Conservation (phyloP, 768 basidiomycete genomes). For the Amanita phalloides region DNA sequence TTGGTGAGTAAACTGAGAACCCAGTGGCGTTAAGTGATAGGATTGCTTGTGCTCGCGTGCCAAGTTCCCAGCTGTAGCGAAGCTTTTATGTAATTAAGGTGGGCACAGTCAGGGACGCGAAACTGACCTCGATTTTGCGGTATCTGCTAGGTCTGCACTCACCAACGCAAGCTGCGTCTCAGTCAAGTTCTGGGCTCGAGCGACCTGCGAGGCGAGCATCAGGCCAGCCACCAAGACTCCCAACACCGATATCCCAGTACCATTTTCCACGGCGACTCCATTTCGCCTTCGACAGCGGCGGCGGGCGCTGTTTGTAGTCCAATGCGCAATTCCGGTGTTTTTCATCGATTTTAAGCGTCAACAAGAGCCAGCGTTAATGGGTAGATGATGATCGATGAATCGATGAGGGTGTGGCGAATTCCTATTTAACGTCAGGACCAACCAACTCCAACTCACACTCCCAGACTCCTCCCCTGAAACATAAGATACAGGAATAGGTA, state of each 20-base stretch:
- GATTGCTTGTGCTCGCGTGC: constrained; percentile 41
- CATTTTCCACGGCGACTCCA: neutral
- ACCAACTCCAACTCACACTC: no score
- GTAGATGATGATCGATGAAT: no score
- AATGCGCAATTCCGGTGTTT: no score
- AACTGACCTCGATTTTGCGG: constrained; percentile 1
- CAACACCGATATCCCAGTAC: neutral
- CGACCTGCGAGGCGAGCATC: neutral
- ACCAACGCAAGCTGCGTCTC: constrained; percentile 2
- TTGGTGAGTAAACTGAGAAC: constrained; percentile 32
- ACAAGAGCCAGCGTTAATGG: no score
- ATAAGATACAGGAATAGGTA: no score
- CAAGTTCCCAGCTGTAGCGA: constrained; percentile 40
- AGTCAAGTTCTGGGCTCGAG: neutral
- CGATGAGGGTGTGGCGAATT: no score
- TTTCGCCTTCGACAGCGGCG: neutral
- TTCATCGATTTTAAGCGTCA: neutral
- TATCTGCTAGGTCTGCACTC: neutral
- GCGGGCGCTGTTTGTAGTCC: no score
- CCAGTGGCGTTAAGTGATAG: constrained; percentile 32
- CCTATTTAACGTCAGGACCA: no score
- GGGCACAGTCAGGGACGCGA: neutral
- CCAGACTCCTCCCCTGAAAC: no score
- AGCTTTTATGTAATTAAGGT: neutral
- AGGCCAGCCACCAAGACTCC: neutral